Evolutionary conservation across 176 grass and related monocot genomes (phyloP).

Genomic region (Carex littledalei): DNA sequence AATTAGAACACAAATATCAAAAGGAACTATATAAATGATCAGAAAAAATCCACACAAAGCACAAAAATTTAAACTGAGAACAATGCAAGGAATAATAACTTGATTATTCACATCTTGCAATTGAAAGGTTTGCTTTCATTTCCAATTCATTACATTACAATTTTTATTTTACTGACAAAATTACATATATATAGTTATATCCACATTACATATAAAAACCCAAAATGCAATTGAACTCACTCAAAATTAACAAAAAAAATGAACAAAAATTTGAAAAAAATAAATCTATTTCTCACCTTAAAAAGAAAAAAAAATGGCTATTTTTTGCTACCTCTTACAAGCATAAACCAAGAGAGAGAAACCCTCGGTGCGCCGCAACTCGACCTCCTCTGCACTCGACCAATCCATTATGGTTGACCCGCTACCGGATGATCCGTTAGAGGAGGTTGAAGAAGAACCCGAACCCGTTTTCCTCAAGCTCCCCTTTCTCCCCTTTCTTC

Average conservation of each 20-base stretch:
- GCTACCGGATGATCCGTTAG: slow-evolving; percentile 52
- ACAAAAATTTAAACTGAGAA: not conserved
- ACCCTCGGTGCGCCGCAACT: slow-evolving; percentile 53
- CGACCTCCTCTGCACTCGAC: slow-evolving; percentile 68
- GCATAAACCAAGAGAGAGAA: slow-evolving; percentile 79
- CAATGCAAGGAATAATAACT: not conserved
- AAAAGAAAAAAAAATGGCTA: not conserved
- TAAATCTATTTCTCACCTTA: not conserved
- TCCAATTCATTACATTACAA: slow-evolving; percentile 11
- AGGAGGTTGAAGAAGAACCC: slow-evolving; percentile 58
- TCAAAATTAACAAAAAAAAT: not conserved
- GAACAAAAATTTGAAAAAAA: not conserved
- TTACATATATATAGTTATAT: slow-evolving; percentile 24
- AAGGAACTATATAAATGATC: not conserved
- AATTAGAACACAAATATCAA: not conserved
- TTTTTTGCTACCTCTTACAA: slow-evolving; percentile 46
- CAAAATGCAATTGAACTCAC: slow-evolving; percentile 6
- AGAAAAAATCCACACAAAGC: not conserved
- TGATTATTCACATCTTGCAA: not conserved
- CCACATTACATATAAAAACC: not conserved
- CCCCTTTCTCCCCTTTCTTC: slow-evolving; percentile 29
- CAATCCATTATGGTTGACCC: slow-evolving; percentile 80
- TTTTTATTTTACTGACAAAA: slow-evolving; percentile 23
- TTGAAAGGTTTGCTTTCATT: slow-evolving; percentile 12
- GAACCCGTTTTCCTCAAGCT: slow-evolving; percentile 50